Conservation (phyloP, 2,329 filamentous ascomycete species). For the Arthrobotrys sphaeroides region DNA sequence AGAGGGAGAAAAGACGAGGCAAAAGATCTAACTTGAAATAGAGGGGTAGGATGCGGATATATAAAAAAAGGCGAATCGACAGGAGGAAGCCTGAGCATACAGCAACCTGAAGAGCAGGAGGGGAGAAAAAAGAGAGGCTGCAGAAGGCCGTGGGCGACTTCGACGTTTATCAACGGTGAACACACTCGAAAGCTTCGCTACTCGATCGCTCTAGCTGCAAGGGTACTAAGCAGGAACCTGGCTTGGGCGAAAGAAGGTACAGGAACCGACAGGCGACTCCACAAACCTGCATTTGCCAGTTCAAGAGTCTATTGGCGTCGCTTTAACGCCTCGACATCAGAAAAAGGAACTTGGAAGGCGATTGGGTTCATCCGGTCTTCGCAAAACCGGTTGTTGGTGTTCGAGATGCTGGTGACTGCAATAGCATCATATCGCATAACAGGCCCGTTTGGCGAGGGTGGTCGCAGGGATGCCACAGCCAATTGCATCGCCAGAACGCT, state of each 20-base stretch:
- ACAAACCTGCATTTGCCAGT: constrained; percentile 50
- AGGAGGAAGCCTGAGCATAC: constrained; percentile 53
- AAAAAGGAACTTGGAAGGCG: constrained; percentile 9
- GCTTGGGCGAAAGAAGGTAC: constrained; percentile 36
- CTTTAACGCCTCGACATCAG: constrained; percentile 26
- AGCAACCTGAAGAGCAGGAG: constrained; percentile 37
- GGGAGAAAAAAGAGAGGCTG: constrained; percentile 23
- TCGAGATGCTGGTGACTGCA: constrained; percentile 43
- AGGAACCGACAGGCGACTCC: constrained; percentile 50
- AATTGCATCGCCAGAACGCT: constrained; percentile 26
- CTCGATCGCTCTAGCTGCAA: constrained; percentile 40
- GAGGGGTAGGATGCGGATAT: constrained; percentile 32
- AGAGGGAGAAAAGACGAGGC: constrained; percentile 21
- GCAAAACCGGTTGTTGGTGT: constrained; percentile 43
- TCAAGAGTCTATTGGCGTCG: constrained; percentile 47
- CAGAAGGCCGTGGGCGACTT: constrained; percentile 18
- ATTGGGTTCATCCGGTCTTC: constrained; percentile 19
- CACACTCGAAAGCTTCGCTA: constrained; percentile 33
- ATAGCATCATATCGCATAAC: constrained; percentile 54
- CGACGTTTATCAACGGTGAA: constrained; percentile 43
- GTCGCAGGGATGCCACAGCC: constrained; percentile 26
- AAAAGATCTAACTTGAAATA: constrained; percentile 24
- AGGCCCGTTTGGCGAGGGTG: constrained; percentile 34
- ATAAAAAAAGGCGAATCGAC: constrained; percentile 41
- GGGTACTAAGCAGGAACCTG: constrained; percentile 46